Conservation (phyloP, 1,284 basidiomycete species). For the Trametes pubescens region DNA sequence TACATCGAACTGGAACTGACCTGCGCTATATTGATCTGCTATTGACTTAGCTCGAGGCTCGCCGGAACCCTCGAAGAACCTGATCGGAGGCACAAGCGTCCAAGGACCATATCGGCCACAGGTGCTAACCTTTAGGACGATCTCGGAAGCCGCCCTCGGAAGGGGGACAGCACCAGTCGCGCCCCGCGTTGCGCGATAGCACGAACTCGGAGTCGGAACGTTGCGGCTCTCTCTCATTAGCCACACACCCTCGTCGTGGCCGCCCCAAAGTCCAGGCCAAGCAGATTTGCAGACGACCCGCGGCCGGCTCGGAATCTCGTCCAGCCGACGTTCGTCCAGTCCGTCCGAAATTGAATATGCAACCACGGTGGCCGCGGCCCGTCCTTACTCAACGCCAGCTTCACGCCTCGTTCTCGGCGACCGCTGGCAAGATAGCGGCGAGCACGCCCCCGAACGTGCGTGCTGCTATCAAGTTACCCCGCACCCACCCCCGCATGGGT, state of each 20-base stretch:
- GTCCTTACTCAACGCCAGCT: neutral
- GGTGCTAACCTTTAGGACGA: neutral
- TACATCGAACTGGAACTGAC: no score
- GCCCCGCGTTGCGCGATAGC: conserved; percentile 1
- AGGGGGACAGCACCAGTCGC: conserved; percentile 5
- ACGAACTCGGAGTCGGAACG: neutral
- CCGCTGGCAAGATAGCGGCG: neutral
- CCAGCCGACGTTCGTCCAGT: no score
- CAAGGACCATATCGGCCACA: neutral
- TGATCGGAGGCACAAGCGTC: neutral
- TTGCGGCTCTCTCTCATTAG: neutral
- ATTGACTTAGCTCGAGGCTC: no score
- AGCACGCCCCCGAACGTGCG: neutral
- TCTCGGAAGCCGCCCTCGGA: neutral
- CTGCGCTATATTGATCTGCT: no score
- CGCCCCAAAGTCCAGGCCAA: neutral
- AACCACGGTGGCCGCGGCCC: neutral
- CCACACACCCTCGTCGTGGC: neutral
- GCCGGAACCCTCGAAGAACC: no score
- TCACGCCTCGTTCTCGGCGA: no score
- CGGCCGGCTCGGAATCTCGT: no score
- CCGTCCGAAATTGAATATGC: no score
- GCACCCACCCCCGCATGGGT: neutral
- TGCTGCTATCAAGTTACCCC: neutral
- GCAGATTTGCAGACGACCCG: neutral